Evolutionary conservation across 2,329 filamentous ascomycete genomes (phyloP).

Genomic region (Ceratocystis papillata): DNA sequence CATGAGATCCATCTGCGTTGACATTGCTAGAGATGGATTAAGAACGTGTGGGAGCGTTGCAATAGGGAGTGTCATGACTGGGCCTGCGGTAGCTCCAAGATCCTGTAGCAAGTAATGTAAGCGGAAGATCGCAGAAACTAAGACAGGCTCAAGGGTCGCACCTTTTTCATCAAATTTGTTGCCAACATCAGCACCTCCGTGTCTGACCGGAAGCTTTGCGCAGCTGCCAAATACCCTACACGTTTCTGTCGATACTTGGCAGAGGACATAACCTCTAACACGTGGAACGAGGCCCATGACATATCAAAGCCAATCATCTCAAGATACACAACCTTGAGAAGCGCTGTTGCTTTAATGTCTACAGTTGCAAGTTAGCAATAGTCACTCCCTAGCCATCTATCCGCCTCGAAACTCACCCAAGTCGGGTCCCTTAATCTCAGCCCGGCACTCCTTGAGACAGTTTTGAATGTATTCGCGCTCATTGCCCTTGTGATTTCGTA

Average conservation of each 20-base stretch:
- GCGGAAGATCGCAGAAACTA: background rate
- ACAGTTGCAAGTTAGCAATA: slow-evolving; percentile 10
- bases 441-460: slow-evolving; percentile 86
- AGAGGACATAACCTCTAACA: slow-evolving; percentile 97
- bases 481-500: slow-evolving; percentile 89
- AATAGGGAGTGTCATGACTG: slow-evolving; percentile 75
- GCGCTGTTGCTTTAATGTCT: slow-evolving; percentile 92
- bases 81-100: slow-evolving; percentile 58
- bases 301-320: slow-evolving; percentile 99
- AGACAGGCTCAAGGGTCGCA: slow-evolving; percentile 28
- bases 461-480: slow-evolving; percentile 93
- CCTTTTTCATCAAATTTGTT: slow-evolving; percentile 93
- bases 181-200: slow-evolving; percentile 97
- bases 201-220: slow-evolving; percentile 89
- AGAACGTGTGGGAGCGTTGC: slow-evolving; percentile 89
- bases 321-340: slow-evolving; percentile 91
- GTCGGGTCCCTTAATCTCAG: slow-evolving; percentile 84
- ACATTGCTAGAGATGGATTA: slow-evolving; percentile 82
- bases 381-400: background rate
- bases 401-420: slow-evolving; percentile 52
- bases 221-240: slow-evolving; percentile 86
- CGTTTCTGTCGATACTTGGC: slow-evolving; percentile 90
- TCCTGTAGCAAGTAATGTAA: slow-evolving; percentile 40
- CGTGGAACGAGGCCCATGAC: slow-evolving; percentile 98
- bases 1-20: slow-evolving; percentile 73